Evolutionary conservation across 2,329 filamentous ascomycete species (phyloP).

Genomic region (Hansfordia pulvinata): DNA sequence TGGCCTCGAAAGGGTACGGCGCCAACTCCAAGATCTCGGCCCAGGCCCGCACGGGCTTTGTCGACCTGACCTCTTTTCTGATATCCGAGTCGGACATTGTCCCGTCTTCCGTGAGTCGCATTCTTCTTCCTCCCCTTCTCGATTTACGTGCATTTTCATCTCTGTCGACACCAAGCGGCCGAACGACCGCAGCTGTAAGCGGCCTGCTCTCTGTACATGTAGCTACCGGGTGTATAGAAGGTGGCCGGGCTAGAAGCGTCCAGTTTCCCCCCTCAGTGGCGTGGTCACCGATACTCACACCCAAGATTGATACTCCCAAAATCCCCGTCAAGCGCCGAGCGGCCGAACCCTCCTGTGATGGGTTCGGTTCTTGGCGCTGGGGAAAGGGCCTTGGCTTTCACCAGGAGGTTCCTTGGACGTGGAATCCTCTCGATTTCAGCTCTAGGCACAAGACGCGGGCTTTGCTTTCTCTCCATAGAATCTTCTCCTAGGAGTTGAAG

Average conservation of each 20-base stretch:
- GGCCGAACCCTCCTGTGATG: constrained; percentile 23
- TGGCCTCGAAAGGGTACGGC: constrained; percentile 65
- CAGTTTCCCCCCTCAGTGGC: constrained; percentile 30
- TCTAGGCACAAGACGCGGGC: too few species aligned
- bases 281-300: constrained; percentile 57
- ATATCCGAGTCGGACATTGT: constrained; percentile 54
- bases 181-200: too few species aligned
- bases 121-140: constrained; percentile 4
- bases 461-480: too few species aligned
- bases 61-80: constrained; percentile 69
- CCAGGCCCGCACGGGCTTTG: constrained; percentile 53
- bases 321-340: constrained; percentile 11
- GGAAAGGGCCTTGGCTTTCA: constrained; percentile 26
- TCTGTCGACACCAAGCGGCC: neutral
- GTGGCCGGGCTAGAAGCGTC: constrained; percentile 35
- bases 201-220: too few species aligned
- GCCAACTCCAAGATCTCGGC: constrained; percentile 63
- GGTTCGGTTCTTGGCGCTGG: constrained; percentile 22
- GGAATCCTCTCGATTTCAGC: constrained; percentile 36
- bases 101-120: constrained; percentile 22
- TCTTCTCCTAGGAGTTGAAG: too few species aligned
- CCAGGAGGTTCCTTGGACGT: constrained; percentile 31
- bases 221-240: constrained; percentile 43
- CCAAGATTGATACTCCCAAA: constrained; percentile 36
- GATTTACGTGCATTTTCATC: constrained; percentile 2